A percentile compares a stretch with the other conserved stretches of the same genome.
These are phyloP conservation scores for Chaetothyriales sp. DNA, from an alignment of 2,329 filamentous ascomycete species.

Conservation along the genomic window DNA sequence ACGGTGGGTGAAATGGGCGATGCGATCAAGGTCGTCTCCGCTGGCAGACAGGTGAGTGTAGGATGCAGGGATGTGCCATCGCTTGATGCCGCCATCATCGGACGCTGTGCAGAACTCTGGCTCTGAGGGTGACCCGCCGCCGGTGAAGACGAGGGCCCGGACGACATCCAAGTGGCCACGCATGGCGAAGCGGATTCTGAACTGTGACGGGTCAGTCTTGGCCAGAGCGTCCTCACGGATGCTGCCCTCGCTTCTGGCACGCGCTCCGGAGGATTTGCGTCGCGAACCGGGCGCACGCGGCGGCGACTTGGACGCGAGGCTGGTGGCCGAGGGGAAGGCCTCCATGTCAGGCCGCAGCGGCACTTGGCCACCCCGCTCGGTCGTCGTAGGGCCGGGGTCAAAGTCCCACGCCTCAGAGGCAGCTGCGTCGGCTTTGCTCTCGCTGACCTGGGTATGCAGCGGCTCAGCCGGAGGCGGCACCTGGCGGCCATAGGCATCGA, in stretches of 20 bases:
- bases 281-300: constrained; percentile 53
- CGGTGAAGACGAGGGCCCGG: constrained; percentile 88
- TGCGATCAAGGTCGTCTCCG: constrained; percentile 72
- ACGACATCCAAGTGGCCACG: constrained; percentile 89
- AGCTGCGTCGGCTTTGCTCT: constrained; percentile 19
- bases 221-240: constrained; percentile 31
- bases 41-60: constrained; percentile 39
- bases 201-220: constrained; percentile 51
- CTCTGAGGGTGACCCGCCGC: constrained; percentile 84
- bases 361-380: constrained; percentile 30
- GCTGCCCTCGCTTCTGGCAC: constrained; percentile 50
- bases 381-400: constrained; percentile 51
- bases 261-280: constrained; percentile 63
- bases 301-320: constrained; percentile 67
- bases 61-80: constrained; percentile 81
- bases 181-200: constrained; percentile 85
- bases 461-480: constrained; percentile 30
- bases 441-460: constrained; percentile 27
- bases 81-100: constrained; percentile 89
- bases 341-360: constrained; percentile 67
- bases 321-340: constrained; percentile 65
- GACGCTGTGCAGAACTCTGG: constrained; percentile 93
- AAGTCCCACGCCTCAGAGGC: constrained; percentile 84
- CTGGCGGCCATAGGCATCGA: constrained; percentile 42
- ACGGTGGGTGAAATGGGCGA: constrained; percentile 85